phyloP scores from a whole-genome alignment of 805 yeast species.

The Vanderwaltozyma tropicalis region DNA sequence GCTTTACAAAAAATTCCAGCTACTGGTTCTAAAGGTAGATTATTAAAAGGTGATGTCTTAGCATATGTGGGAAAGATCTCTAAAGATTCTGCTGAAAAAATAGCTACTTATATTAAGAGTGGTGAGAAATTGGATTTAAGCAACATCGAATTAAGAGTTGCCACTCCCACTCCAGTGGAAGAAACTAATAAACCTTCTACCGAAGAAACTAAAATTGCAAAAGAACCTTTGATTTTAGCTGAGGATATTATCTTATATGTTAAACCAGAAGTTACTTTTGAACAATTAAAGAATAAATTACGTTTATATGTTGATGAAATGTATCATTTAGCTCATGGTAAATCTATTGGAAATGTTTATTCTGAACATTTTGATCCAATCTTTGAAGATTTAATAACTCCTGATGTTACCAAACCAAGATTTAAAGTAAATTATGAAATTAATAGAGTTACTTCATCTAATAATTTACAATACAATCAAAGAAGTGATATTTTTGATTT shows the following conservation, averaged over 20 bases:
- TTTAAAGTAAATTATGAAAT: conserved; percentile 18
- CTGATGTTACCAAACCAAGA: conserved; percentile 24
- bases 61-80: conserved; percentile 71
- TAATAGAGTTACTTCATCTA: conserved; percentile 4
- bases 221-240: neutral
- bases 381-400: conserved; percentile 49
- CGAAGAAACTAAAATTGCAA: conserved; percentile 14
- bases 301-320: conserved; percentile 37
- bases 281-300: conserved; percentile 36
- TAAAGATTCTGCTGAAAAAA: conserved; percentile 38
- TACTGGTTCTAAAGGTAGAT: conserved; percentile 80
- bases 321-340: conserved; percentile 28
- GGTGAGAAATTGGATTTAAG: conserved; percentile 62
- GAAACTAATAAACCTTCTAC: conserved; percentile 4
- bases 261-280: conserved; percentile 23
- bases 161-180: conserved; percentile 17
- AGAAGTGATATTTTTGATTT: conserved; percentile 20
- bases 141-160: conserved; percentile 38
- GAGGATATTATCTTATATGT: conserved; percentile 25
- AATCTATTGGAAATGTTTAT: conserved; percentile 12
- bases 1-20: conserved; percentile 68
- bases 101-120: conserved; percentile 47
- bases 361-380: conserved; percentile 47
- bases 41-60: conserved; percentile 84
- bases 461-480: neutral